Conservation (phyloP, 2,329 filamentous ascomycete species). For the Fusarium liriodendri region DNA sequence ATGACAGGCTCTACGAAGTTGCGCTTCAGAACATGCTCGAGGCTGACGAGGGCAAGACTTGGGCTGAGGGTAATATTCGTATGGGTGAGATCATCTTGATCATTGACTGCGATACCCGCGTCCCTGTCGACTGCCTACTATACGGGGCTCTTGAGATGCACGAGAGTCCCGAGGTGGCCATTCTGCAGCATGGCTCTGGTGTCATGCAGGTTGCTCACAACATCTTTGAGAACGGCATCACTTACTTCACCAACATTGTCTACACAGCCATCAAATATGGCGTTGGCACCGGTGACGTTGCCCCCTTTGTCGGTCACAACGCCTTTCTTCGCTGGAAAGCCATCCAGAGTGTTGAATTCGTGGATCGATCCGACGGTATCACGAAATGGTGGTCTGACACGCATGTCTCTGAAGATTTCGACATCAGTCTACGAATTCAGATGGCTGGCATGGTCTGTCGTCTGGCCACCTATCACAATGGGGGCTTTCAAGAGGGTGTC, state of each 20-base stretch:
- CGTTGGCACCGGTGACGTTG: slow-evolving; percentile 77
- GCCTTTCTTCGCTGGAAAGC: slow-evolving; percentile 75
- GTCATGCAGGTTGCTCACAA: slow-evolving; percentile 81
- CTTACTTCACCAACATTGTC: slow-evolving; percentile 83
- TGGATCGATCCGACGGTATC: slow-evolving; percentile 56
- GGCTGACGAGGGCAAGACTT: slow-evolving; percentile 63
- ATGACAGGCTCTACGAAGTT: slow-evolving; percentile 56
- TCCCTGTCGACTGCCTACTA: slow-evolving; percentile 72
- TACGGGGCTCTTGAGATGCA: slow-evolving; percentile 80
- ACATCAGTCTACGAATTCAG: slow-evolving; percentile 79
- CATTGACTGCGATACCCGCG: slow-evolving; percentile 74
- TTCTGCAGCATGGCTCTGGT: slow-evolving; percentile 78
- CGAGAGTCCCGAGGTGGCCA: slow-evolving; percentile 74
- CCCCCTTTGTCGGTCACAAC: slow-evolving; percentile 83
- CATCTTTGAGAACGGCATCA: slow-evolving; percentile 79
- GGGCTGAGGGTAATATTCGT: slow-evolving; percentile 68
- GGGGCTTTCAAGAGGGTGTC: slow-evolving; percentile 79
- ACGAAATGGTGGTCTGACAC: slow-evolving; percentile 80
- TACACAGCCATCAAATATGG: slow-evolving; percentile 79
- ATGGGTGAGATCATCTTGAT: slow-evolving; percentile 70
- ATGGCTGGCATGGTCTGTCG: slow-evolving; percentile 75
- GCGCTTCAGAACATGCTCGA: slow-evolving; percentile 59
- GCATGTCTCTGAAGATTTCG: slow-evolving; percentile 83
- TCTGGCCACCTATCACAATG: slow-evolving; percentile 74
- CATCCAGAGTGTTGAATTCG: slow-evolving; percentile 40